A percentile compares a stretch with the other conserved stretches of the same genome.
phyloP scores from a whole-genome alignment of 164 flowering plant genomes.

The Umbilicus rupestris region DNA sequence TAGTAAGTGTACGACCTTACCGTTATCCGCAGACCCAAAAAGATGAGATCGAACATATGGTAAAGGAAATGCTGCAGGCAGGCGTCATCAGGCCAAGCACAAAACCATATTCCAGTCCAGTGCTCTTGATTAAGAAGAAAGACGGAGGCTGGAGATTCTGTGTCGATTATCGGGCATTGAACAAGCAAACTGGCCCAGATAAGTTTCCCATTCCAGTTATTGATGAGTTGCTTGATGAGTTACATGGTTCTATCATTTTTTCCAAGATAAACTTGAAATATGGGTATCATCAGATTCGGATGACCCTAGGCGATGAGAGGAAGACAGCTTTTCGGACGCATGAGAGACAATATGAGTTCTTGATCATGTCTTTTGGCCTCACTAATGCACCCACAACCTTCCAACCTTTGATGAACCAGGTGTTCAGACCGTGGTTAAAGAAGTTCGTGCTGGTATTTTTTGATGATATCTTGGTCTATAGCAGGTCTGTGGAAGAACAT shows the following conservation, averaged over 20 bases:
- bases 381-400: background rate
- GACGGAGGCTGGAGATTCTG: background rate
- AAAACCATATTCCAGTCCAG: background rate
- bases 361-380: background rate
- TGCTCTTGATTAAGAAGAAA: background rate
- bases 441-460: background rate
- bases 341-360: background rate
- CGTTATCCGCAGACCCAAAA: background rate
- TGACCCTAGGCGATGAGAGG: background rate
- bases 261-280: background rate
- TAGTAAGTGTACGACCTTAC: background rate
- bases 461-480: background rate
- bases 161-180: background rate
- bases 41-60: background rate
- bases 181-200: background rate
- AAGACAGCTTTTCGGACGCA: background rate
- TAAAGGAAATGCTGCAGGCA: background rate
- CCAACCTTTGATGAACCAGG: too few relatives aligned
- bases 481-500: background rate
- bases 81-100: background rate
- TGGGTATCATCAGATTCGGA: background rate
- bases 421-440: too few relatives aligned
- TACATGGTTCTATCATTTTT: background rate
- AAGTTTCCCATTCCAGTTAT: background rate
- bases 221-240: too few relatives aligned